These are phyloP conservation scores for Aspergillus sp. DNA, from an alignment of 2,329 filamentous ascomycete genomes.

Conservation along the genomic window DNA sequence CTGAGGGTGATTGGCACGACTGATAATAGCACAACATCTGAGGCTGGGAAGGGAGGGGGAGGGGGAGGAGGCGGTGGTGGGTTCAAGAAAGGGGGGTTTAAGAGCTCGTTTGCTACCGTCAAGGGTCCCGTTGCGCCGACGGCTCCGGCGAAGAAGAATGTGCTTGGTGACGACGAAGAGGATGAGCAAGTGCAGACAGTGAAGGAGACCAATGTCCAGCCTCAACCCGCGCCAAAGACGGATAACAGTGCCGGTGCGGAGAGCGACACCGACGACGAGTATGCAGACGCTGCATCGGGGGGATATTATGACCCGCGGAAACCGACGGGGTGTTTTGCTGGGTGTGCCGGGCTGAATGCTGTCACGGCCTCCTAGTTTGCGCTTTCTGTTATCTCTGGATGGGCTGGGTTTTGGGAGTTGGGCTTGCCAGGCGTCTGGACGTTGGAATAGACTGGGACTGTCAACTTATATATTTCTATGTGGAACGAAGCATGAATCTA, in stretches of 20 bases:
- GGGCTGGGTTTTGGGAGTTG: too few relatives aligned
- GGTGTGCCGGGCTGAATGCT: conserved; percentile 22
- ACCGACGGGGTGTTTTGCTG: conserved; percentile 41
- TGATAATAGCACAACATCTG: conserved; percentile 10
- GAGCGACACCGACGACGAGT: conserved; percentile 62
- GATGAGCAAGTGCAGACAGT: conserved; percentile 22
- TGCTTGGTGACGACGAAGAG: conserved; percentile 34
- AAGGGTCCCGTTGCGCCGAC: conserved; percentile 25
- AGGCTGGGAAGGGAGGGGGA: conserved; percentile 14
- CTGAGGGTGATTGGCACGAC: conserved; percentile 28
- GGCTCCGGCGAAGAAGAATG: conserved; percentile 31
- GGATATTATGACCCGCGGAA: conserved; percentile 45
- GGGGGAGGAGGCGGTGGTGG: conserved; percentile 24
- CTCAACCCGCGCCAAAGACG: conserved; percentile 3
- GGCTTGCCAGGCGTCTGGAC: too few relatives aligned
- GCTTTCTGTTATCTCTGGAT: too few relatives aligned
- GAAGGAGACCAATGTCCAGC: conserved; percentile 5
- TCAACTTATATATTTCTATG: too few relatives aligned
- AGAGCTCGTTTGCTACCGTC: conserved; percentile 59
- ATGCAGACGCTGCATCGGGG: conserved; percentile 31
- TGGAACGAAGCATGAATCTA: too few relatives aligned
- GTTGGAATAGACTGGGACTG: too few relatives aligned
- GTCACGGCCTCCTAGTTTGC: too few relatives aligned
- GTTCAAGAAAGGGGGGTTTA: conserved; percentile 78
- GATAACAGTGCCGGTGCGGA: conserved; percentile 45